A percentile compares a stretch with the other conserved stretches of the same genome.
phyloP scores from a whole-genome alignment of 2,329 filamentous ascomycete species.

The Phialophora tarda region DNA sequence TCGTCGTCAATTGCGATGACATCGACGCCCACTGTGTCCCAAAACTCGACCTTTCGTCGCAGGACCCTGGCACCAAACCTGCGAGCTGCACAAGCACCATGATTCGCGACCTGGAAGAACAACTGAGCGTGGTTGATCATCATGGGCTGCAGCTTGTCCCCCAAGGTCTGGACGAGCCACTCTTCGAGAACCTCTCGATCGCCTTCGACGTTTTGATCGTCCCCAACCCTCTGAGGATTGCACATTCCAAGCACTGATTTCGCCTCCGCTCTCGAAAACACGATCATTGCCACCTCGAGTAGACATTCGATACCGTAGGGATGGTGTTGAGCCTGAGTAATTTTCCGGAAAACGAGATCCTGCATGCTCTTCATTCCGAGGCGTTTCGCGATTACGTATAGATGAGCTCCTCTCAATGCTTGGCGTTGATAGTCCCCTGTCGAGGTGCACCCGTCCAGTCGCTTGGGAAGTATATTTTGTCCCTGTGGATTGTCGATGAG shows the following conservation, averaged over 20 bases:
- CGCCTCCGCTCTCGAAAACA: slow-evolving; percentile 26
- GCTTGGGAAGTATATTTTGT: slow-evolving; percentile 19
- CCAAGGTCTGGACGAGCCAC: slow-evolving; percentile 26
- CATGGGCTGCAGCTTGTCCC: slow-evolving; percentile 14
- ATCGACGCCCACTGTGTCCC: slow-evolving; percentile 17
- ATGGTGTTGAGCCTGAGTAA: slow-evolving; percentile 25
- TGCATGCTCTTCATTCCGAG: slow-evolving; percentile 27
- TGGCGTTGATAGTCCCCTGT: slow-evolving; percentile 26
- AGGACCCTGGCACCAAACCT: slow-evolving; percentile 22
- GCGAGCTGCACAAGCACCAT: slow-evolving; percentile 24
- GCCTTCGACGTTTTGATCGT: not conserved
- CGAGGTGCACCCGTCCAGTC: slow-evolving; percentile 21
- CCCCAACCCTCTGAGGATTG: not conserved
- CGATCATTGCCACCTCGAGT: slow-evolving; percentile 24
- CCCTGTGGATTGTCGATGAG: slow-evolving; percentile 21
- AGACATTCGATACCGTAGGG: slow-evolving; percentile 26
- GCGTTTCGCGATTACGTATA: slow-evolving; percentile 32
- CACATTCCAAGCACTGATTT: not conserved
- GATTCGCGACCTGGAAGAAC: slow-evolving; percentile 27
- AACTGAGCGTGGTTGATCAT: slow-evolving; percentile 22
- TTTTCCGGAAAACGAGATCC: slow-evolving; percentile 31
- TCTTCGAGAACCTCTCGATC: slow-evolving; percentile 24
- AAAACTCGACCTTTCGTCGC: slow-evolving; percentile 17
- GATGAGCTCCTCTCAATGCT: slow-evolving; percentile 19
- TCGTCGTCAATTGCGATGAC: slow-evolving; percentile 29